Evolutionary conservation across 1,284 basidiomycete genomes (phyloP), one percentile per base, ranked within the genome.

Genomic region (Sutorius eximius): DNA sequence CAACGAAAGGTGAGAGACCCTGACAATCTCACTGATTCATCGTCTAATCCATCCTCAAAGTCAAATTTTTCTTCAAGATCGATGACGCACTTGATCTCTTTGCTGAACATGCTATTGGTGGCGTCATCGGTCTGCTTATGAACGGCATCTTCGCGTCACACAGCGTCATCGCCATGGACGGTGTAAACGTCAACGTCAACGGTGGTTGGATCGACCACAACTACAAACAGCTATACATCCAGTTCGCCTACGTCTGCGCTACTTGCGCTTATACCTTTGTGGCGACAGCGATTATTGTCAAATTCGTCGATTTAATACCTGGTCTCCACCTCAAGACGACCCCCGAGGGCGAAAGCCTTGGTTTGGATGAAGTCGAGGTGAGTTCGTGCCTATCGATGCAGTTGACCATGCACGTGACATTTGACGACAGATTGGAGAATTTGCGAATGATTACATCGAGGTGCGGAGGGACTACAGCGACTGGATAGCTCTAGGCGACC

Each of bases 61-160:
- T 88, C 32, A 90, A 90, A 70, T 82, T 82, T 62, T 61, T 85
- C 41, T 60, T 89, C 55, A 75, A 77, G 20, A 83, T 92, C 48
- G 92, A 95, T 69, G 91, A 94, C 64, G 85, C 89, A 0, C 85
- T 94, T 48, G 90, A 93, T 82, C 80, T 93, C 55, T 93, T 90
- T 69, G 88, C 91, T n/a, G 89, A 93, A 64, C 93, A 98, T 77
- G 94, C 90, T 41, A 74, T 98, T 18, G 93, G 92, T 5, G 95
- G 95, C 45, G 83, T 95, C 22, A 80, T 96, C 49, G 94, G 95
- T 40, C 80, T 93, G 36, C 68, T 98, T 41, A 72, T 83, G 64
- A 93, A 91, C 61, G 90, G 75, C 2, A 78, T 95, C 63, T 97
- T 98, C 62, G 90, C 91, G 2, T 86, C 83, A 22, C 71, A 66